Evolutionary conservation across 1,139 yeast genomes (phyloP).

Genomic region (Diutina neorugosa): DNA sequence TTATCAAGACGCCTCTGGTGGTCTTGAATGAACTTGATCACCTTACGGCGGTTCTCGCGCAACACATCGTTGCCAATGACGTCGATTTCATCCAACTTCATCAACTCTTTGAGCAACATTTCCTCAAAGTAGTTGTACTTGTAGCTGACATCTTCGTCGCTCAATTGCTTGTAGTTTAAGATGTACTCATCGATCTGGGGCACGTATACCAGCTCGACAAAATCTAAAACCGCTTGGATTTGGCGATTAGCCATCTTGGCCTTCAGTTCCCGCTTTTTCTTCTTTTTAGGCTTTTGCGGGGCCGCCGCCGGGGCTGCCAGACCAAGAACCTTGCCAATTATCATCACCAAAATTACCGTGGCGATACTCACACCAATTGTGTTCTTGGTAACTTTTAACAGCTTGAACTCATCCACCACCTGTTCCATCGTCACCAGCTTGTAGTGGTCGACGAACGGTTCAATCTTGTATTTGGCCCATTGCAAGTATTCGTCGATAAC

Average conservation of each 20-base stretch:
- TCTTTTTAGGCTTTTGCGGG: constrained; percentile 11
- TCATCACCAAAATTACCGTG: constrained; percentile 11
- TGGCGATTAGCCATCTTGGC: constrained; percentile 33
- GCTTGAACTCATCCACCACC: constrained; percentile 19
- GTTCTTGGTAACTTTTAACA: constrained; percentile 21
- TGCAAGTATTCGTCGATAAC: neutral
- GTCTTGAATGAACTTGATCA: constrained; percentile 48
- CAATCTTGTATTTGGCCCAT: neutral
- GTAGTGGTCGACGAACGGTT: neutral
- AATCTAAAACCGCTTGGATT: constrained; percentile 30
- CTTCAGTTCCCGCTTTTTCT: constrained; percentile 27
- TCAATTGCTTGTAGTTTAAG: constrained; percentile 20
- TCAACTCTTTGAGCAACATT: constrained; percentile 49
- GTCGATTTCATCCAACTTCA: constrained; percentile 57
- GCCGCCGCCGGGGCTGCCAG: constrained; percentile 6
- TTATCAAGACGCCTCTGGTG: constrained; percentile 48
- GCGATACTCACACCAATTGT: constrained; percentile 25
- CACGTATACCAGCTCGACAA: constrained; percentile 29
- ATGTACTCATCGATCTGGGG: constrained; percentile 33
- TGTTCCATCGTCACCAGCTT: constrained; percentile 11
- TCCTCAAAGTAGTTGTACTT: constrained; percentile 52
- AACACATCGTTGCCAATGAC: constrained; percentile 35
- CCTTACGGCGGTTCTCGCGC: constrained; percentile 45
- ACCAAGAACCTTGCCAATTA: constrained; percentile 11
- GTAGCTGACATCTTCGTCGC: constrained; percentile 31